phyloP scores from a whole-genome alignment of 2,329 filamentous ascomycete species.

The Plenodomus tracheiphilus region DNA sequence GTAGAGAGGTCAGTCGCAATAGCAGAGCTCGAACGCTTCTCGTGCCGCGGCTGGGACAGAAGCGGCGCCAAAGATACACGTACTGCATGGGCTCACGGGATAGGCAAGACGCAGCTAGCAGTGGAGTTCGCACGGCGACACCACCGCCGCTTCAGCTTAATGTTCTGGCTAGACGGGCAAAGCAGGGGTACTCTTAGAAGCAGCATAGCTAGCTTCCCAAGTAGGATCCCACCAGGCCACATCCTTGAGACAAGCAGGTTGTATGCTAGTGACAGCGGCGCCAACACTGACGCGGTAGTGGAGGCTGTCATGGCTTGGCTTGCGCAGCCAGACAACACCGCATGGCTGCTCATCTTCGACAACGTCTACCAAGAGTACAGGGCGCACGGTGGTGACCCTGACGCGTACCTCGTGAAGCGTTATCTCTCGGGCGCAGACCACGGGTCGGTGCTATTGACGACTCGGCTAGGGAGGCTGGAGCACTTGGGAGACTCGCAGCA shows the following conservation, averaged over 20 bases:
- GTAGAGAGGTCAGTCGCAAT: slow-evolving; percentile 23
- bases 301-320: slow-evolving; percentile 26
- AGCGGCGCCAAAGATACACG: slow-evolving; percentile 9
- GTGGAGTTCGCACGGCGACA: slow-evolving; percentile 27
- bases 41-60: slow-evolving; percentile 11
- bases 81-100: slow-evolving; percentile 25
- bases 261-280: slow-evolving; percentile 10
- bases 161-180: slow-evolving; percentile 27
- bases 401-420: slow-evolving; percentile 18
- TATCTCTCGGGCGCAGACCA: slow-evolving; percentile 22
- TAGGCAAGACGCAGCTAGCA: slow-evolving; percentile 31
- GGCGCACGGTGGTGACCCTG: slow-evolving; percentile 4
- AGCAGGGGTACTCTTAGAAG: slow-evolving; percentile 21
- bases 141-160: slow-evolving; percentile 17
- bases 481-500: slow-evolving; percentile 19
- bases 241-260: slow-evolving; percentile 15
- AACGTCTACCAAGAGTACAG: slow-evolving; percentile 22
- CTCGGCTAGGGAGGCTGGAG: slow-evolving; percentile 16
- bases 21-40: slow-evolving; percentile 16
- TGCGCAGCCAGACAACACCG: slow-evolving; percentile 12
- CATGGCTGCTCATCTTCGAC: slow-evolving; percentile 25
- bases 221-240: slow-evolving; percentile 20
- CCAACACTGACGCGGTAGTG: slow-evolving; percentile 14
- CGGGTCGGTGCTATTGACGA: slow-evolving; percentile 23
- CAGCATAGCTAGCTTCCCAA: slow-evolving; percentile 20